phyloP scores from a whole-genome alignment of 2,329 filamentous ascomycete genomes.

The Alternaria sp. region DNA sequence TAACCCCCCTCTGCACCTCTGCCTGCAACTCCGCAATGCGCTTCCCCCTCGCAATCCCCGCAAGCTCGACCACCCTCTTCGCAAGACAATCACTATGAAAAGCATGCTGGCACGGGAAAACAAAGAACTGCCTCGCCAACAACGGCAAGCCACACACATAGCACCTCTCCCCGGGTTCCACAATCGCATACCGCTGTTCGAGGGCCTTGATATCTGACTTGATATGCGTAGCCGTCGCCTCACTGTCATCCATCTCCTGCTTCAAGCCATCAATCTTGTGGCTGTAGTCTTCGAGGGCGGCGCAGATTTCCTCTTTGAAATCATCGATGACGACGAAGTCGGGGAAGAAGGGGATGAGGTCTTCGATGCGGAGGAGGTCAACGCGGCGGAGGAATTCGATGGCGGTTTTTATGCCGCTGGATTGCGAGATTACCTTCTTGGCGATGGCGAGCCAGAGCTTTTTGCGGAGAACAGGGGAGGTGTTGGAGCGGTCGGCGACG shows the following conservation, averaged over 20 bases:
- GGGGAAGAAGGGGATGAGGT: conserved; percentile 96
- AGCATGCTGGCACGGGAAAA: conserved; percentile 97
- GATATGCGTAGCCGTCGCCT: conserved; percentile 87
- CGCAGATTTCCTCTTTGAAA: conserved; percentile 98
- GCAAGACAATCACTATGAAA: conserved; percentile 97
- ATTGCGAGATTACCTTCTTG: conserved; percentile 88
- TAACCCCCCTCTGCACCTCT: conserved; percentile 78
- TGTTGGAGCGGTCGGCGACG: conserved; percentile 84
- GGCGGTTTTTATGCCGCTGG: conserved; percentile 80
- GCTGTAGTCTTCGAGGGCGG: conserved; percentile 89
- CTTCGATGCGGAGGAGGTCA: conserved; percentile 91
- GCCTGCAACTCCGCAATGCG: conserved; percentile 85
- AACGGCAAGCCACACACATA: conserved; percentile 86
- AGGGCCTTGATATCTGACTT: conserved; percentile 85
- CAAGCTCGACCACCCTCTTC: conserved; percentile 81
- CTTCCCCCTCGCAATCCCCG: conserved; percentile 75
- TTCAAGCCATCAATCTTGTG: conserved; percentile 87
- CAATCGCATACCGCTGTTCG: conserved; percentile 90
- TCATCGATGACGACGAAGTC: conserved; percentile 99
- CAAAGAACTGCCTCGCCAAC: conserved; percentile 91
- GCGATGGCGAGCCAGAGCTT: conserved; percentile 95
- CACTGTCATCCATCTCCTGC: conserved; percentile 94
- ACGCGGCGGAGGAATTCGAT: conserved; percentile 93
- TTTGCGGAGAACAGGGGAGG: conserved; percentile 81
- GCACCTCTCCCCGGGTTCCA: conserved; percentile 94